Conservation (phyloP, 78 protist genomes). For the Diacronema lutheri region DNA sequence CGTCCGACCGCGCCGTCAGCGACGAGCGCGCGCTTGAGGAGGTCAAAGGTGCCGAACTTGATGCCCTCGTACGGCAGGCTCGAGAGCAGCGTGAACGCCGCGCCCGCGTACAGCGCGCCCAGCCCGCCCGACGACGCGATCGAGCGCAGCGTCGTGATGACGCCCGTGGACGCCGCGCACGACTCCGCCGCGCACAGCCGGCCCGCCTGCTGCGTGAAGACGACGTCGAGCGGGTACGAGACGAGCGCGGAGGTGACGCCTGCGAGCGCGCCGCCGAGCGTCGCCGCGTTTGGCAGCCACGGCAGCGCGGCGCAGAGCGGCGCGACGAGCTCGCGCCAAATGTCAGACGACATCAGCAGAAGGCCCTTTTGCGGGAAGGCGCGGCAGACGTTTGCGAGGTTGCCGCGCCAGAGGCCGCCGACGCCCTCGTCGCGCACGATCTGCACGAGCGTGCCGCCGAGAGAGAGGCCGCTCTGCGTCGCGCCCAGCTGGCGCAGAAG, state of each 20-base stretch:
- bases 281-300: not conserved
- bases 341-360: not conserved
- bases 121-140: not conserved
- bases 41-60: constrained; percentile 64
- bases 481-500: constrained; percentile 67
- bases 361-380: not conserved
- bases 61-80: constrained; percentile 82
- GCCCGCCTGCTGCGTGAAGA: constrained; percentile 49
- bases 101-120: constrained; percentile 38
- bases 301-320: not conserved
- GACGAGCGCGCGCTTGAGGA: constrained; percentile 20
- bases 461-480: not conserved
- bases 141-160: not conserved
- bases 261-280: constrained; percentile 65
- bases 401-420: not conserved
- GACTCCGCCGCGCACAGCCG: not conserved
- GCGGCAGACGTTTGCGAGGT: not conserved
- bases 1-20: not conserved
- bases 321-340: not conserved
- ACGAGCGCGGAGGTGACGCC: constrained; percentile 62
- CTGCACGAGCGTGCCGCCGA: not conserved
- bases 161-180: not conserved
- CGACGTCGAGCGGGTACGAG: constrained; percentile 83
- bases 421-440: not conserved
- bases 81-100: constrained; percentile 56